These are phyloP conservation scores for Xerocomellus chrysenteron DNA, from an alignment of 768 basidiomycete genomes.

Conservation along the genomic window DNA sequence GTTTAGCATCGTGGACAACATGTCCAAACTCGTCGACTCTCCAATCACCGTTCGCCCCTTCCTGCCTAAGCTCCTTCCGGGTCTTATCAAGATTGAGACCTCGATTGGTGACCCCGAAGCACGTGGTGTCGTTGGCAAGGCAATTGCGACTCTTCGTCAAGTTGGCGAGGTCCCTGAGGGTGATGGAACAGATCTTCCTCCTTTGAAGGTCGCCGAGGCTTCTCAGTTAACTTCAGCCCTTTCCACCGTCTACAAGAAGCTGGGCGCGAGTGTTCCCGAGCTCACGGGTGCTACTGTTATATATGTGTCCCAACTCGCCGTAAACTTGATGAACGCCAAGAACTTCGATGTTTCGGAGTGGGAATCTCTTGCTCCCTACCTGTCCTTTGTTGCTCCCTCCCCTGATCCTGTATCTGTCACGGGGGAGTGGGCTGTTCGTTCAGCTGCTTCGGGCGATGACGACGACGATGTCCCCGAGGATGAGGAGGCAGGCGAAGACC, in stretches of 20 bases:
- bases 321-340: constrained; percentile 85
- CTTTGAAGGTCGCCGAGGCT: constrained; percentile 75
- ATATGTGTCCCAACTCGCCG: constrained; percentile 78
- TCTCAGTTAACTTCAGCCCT: constrained; percentile 65
- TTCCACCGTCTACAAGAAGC: constrained; percentile 82
- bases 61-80: constrained; percentile 92
- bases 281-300: constrained; percentile 55
- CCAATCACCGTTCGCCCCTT: constrained; percentile 94
- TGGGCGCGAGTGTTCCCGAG: constrained; percentile 57
- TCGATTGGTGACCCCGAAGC: constrained; percentile 98
- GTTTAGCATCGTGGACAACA: constrained; percentile 90
- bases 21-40: constrained; percentile 97
- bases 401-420: constrained; percentile 68
- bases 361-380: constrained; percentile 77
- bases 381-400: constrained; percentile 60
- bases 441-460: constrained; percentile 73
- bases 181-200: constrained; percentile 91
- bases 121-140: constrained; percentile 85
- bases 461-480: constrained; percentile 73
- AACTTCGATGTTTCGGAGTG: constrained; percentile 90
- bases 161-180: constrained; percentile 84
- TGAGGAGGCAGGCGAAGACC: constrained; percentile 97
- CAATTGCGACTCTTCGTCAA: constrained; percentile 94
- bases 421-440: constrained; percentile 88
- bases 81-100: constrained; percentile 92